Evolutionary conservation across 805 yeast species (phyloP).

Genomic region (Pichia thaimueangensis): DNA sequence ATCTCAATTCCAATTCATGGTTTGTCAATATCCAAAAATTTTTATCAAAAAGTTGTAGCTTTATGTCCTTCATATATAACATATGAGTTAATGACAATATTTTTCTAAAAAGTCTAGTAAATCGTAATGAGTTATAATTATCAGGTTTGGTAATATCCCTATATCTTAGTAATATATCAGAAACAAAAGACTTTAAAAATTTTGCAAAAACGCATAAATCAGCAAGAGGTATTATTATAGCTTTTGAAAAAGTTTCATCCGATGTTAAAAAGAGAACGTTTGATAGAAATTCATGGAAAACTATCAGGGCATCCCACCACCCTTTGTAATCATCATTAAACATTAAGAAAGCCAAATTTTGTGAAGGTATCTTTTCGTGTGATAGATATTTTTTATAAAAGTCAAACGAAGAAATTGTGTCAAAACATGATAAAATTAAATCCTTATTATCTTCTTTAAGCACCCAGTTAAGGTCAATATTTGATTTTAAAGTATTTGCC

Average conservation of each 20-base stretch:
- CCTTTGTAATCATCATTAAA: not conserved
- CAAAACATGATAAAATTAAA: not conserved
- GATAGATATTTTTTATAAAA: not conserved
- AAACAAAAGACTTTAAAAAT: conserved; percentile 4
- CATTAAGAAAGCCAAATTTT: not conserved
- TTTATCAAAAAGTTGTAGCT: conserved; percentile 44
- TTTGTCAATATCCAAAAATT: conserved; percentile 47
- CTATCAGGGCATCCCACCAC: conserved; percentile 1
- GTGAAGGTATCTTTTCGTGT: not conserved
- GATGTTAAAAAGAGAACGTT: conserved; percentile 4
- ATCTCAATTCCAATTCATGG: conserved; percentile 13
- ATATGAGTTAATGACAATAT: conserved; percentile 44
- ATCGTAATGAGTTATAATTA: not conserved
- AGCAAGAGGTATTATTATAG: not conserved
- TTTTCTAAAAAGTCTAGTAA: conserved; percentile 2
- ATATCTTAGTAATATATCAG: conserved; percentile 1
- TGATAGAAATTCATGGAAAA: conserved; percentile 6
- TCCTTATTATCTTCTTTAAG: not conserved
- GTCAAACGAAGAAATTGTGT: not conserved
- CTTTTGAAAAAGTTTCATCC: not conserved
- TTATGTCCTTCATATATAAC: conserved; percentile 57
- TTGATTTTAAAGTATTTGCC: not conserved
- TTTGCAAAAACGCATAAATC: not conserved
- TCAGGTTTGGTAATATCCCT: conserved; percentile 2
- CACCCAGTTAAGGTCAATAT: conserved; percentile 7